phyloP scores from a whole-genome alignment of 2,329 filamentous ascomycete genomes.

The Botrytis medusae region DNA sequence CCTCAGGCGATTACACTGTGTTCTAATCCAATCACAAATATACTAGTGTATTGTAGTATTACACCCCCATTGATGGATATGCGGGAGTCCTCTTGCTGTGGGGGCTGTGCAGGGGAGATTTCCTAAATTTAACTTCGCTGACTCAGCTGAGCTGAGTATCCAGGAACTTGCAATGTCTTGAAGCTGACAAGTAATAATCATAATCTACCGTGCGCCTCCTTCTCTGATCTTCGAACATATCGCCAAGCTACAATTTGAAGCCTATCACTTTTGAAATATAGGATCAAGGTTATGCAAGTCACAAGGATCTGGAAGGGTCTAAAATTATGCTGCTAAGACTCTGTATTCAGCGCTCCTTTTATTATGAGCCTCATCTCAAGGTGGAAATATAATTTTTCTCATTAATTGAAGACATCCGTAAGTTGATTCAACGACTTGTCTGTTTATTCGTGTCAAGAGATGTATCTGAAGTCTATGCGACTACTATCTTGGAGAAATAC shows the following conservation, averaged over 20 bases:
- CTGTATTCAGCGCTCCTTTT: no score
- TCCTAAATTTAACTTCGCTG: neutral
- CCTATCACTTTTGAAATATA: neutral
- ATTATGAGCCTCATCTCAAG: neutral
- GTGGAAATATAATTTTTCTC: no score
- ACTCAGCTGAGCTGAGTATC: neutral
- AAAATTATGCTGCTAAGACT: neutral
- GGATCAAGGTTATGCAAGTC: neutral
- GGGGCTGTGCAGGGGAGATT: neutral
- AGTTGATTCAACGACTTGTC: neutral
- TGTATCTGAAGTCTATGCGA: neutral
- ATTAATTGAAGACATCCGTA: neutral
- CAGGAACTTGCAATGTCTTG: neutral
- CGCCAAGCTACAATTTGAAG: neutral
- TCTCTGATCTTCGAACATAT: neutral
- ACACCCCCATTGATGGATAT: neutral
- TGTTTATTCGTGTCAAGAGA: no score
- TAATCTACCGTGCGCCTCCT: neutral
- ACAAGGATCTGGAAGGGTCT: no score
- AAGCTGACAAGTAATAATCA: neutral
- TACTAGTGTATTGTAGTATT: neutral
- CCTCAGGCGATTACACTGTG: neutral
- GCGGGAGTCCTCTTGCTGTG: neutral
- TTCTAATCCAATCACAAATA: neutral
- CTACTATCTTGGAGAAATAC: neutral